Conservation (phyloP, 305 asterid species). For the Fraxinus floribunda region DNA sequence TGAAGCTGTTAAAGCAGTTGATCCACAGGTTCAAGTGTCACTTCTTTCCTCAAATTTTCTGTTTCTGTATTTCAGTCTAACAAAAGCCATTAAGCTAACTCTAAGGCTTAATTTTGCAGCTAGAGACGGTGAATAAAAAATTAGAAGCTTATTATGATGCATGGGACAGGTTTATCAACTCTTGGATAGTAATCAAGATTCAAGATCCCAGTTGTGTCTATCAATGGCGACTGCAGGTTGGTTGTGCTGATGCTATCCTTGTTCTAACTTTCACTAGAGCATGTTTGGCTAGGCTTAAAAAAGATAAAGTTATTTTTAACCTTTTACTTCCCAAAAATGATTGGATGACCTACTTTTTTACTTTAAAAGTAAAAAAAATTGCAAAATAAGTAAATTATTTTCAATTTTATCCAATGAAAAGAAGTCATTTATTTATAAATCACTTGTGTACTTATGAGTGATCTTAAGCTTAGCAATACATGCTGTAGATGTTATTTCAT, state of each 20-base stretch:
- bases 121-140: conserved; percentile 73
- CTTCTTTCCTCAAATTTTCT: not conserved
- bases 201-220: conserved; percentile 80
- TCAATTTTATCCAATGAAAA: not conserved
- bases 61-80: not conserved
- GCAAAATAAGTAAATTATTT: not conserved
- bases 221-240: conserved; percentile 89
- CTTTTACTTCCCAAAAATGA: not conserved
- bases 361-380: not conserved
- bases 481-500: not conserved
- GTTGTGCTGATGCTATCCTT: conserved; percentile 17
- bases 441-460: not conserved
- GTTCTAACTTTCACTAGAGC: not conserved
- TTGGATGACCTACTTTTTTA: not conserved
- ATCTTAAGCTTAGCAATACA: not conserved
- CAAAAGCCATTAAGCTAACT: not conserved
- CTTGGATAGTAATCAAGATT: conserved; percentile 95
- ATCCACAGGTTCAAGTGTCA: conserved; percentile 71
- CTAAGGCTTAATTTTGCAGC: conserved; percentile 44
- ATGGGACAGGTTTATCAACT: conserved; percentile 81
- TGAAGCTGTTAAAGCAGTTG: conserved; percentile 70
- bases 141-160: conserved; percentile 77
- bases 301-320: not conserved
- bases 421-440: not conserved
- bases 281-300: not conserved